Evolutionary conservation across 192 early-diverging fungal genomes (phyloP).

Genomic region (Piromyces sp.): DNA sequence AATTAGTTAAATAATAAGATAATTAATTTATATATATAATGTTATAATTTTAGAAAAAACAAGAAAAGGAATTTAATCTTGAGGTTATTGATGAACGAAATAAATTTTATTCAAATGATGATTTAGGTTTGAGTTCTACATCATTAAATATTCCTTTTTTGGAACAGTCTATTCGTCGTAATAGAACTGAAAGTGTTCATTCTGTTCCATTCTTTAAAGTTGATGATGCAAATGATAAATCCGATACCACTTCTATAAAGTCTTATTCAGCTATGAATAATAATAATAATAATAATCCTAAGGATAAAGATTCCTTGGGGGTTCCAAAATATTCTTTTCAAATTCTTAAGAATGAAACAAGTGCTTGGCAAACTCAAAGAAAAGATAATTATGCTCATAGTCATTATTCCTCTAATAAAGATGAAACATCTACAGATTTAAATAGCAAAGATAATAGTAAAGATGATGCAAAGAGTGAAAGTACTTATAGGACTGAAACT

Average conservation of each 20-base stretch:
- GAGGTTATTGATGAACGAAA: not conserved
- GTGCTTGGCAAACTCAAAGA: not conserved
- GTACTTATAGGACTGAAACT: not conserved
- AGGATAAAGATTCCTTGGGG: not conserved
- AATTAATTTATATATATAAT: too few species aligned
- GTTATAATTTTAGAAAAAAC: not conserved
- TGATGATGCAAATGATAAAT: not conserved
- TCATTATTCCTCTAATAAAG: not conserved
- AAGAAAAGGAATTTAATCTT: not conserved
- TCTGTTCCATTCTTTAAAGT: not conserved
- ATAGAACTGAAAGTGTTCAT: not conserved
- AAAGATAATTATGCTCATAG: not conserved
- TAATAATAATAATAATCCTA: too few species aligned
- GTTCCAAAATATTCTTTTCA: not conserved
- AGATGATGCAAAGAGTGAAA: not conserved
- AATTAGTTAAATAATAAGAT: too few species aligned
- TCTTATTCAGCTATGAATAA: not conserved
- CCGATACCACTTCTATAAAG: not conserved
- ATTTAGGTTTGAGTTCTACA: not conserved
- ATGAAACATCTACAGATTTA: not conserved
- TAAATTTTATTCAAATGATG: not conserved
- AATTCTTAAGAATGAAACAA: not conserved
- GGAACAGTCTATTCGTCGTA: not conserved
- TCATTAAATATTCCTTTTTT: not conserved
- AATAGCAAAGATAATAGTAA: not conserved